These are phyloP conservation scores for Leccinum incarnatum DNA, from an alignment of 768 basidiomycete species.

Conservation along the genomic window DNA sequence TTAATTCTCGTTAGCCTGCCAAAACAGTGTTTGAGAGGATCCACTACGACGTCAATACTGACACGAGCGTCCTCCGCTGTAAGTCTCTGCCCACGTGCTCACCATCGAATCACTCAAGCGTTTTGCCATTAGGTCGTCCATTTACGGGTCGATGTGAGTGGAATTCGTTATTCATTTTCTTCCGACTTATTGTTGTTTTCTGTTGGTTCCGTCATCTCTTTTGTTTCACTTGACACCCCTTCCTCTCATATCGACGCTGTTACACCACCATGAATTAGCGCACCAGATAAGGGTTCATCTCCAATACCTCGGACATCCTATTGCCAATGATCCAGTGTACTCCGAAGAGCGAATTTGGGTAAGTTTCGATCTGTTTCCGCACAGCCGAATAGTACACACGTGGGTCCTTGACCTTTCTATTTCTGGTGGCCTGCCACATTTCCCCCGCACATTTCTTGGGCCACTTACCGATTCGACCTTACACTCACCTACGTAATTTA, in stretches of 20 bases:
- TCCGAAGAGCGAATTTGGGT: slow-evolving; percentile 79
- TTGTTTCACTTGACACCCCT: not conserved
- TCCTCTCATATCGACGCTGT: slow-evolving; percentile 4
- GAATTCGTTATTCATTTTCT: not conserved
- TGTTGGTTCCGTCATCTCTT: not conserved
- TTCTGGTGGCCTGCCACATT: not conserved
- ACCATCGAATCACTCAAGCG: slow-evolving; percentile 1
- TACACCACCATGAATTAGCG: slow-evolving; percentile 44
- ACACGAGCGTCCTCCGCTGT: slow-evolving; percentile 90
- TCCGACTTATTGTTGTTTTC: not conserved
- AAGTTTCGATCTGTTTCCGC: slow-evolving; percentile 12
- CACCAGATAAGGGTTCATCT: slow-evolving; percentile 98
- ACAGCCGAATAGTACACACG: not conserved
- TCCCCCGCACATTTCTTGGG: not conserved
- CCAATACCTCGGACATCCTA: slow-evolving; percentile 89
- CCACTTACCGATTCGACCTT: not conserved
- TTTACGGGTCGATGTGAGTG: slow-evolving; percentile 88
- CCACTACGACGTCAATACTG: slow-evolving; percentile 72
- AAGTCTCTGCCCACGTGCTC: slow-evolving; percentile 7
- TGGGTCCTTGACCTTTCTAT: not conserved
- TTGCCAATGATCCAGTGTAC: slow-evolving; percentile 95
- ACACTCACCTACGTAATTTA: slow-evolving; percentile 1
- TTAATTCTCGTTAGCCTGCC: slow-evolving; percentile 54
- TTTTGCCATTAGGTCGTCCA: slow-evolving; percentile 60
- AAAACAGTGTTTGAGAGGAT: slow-evolving; percentile 86